These are phyloP conservation scores for Lasiodiplodia hormozganensis DNA, from an alignment of 2,329 filamentous ascomycete genomes.

Conservation along the genomic window DNA sequence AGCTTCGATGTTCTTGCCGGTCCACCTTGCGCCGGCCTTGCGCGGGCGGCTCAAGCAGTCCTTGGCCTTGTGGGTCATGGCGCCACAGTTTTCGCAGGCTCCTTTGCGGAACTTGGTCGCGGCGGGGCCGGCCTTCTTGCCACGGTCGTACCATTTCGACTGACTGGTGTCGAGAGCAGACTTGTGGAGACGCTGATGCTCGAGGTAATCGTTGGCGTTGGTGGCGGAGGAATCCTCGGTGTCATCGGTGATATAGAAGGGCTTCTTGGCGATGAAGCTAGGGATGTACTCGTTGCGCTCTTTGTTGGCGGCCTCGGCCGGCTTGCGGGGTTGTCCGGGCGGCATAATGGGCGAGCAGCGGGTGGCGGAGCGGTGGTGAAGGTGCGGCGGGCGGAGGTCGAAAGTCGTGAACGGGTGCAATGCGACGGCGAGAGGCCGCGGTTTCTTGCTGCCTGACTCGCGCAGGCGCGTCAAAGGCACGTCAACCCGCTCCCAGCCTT, in stretches of 20 bases:
- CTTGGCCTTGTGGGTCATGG: slow-evolving; percentile 94
- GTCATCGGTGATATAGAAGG: slow-evolving; percentile 89
- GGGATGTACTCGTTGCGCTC: slow-evolving; percentile 99
- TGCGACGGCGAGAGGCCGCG: not conserved
- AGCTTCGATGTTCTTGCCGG: slow-evolving; percentile 89
- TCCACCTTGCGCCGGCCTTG: slow-evolving; percentile 89
- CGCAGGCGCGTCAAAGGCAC: slow-evolving; percentile 23
- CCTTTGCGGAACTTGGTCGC: slow-evolving; percentile 98
- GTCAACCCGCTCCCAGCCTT: slow-evolving; percentile 17
- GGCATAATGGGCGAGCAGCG: slow-evolving; percentile 47
- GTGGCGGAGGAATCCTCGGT: slow-evolving; percentile 69
- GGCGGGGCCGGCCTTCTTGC: slow-evolving; percentile 81
- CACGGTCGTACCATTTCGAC: slow-evolving; percentile 92
- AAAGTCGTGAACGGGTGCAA: slow-evolving; percentile 7
- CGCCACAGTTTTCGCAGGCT: slow-evolving; percentile 97
- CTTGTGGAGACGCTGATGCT: slow-evolving; percentile 89
- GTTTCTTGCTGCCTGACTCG: slow-evolving; percentile 19
- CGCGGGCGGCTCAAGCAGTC: slow-evolving; percentile 90
- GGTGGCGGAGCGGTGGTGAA: slow-evolving; percentile 3
- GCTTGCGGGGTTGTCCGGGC: slow-evolving; percentile 56
- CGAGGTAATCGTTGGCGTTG: slow-evolving; percentile 83
- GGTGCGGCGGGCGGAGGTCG: slow-evolving; percentile 14
- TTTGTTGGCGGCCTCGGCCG: slow-evolving; percentile 66
- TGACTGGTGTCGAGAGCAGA: slow-evolving; percentile 60
- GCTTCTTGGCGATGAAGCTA: slow-evolving; percentile 95